These are phyloP conservation scores for Macroventuria anomochaeta DNA, from an alignment of 2,329 filamentous ascomycete genomes.

Conservation along the genomic window DNA sequence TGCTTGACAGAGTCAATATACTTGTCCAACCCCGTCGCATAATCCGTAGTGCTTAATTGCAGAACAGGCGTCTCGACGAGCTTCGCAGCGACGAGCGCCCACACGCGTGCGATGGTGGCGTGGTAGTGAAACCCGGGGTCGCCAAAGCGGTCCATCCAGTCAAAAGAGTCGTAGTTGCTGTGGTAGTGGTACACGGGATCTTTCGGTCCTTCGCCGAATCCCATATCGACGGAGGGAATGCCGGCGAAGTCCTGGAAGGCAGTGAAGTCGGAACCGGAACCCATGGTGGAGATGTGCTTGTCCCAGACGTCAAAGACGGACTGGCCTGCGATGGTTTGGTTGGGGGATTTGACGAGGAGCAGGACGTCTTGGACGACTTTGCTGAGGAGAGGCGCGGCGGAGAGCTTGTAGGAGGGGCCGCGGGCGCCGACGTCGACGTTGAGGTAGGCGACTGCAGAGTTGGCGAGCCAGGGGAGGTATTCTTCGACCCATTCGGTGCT, in stretches of 20 bases:
- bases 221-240: slow-evolving; percentile 57
- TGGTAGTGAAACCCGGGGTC: slow-evolving; percentile 69
- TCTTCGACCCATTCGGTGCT: slow-evolving; percentile 95
- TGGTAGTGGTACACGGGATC: slow-evolving; percentile 76
- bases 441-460: slow-evolving; percentile 78
- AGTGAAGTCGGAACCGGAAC: slow-evolving; percentile 60
- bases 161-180: slow-evolving; percentile 81
- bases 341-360: slow-evolving; percentile 57
- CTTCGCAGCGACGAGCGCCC: slow-evolving; percentile 54
- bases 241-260: slow-evolving; percentile 62
- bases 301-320: slow-evolving; percentile 71
- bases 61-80: slow-evolving; percentile 57
- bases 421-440: slow-evolving; percentile 80
- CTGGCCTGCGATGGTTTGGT: slow-evolving; percentile 73
- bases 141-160: slow-evolving; percentile 82
- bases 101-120: slow-evolving; percentile 55
- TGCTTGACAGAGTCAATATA: slow-evolving; percentile 54
- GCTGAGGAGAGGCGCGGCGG: slow-evolving; percentile 78
- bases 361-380: slow-evolving; percentile 60
- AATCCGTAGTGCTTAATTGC: slow-evolving; percentile 56
- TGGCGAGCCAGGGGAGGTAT: slow-evolving; percentile 78
- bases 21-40: slow-evolving; percentile 49
- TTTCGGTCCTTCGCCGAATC: slow-evolving; percentile 49
- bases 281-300: slow-evolving; percentile 62
- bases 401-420: slow-evolving; percentile 68